Evolutionary conservation across 192 early-diverging fungal genomes (phyloP).

Genomic region (Backusella luteola): DNA sequence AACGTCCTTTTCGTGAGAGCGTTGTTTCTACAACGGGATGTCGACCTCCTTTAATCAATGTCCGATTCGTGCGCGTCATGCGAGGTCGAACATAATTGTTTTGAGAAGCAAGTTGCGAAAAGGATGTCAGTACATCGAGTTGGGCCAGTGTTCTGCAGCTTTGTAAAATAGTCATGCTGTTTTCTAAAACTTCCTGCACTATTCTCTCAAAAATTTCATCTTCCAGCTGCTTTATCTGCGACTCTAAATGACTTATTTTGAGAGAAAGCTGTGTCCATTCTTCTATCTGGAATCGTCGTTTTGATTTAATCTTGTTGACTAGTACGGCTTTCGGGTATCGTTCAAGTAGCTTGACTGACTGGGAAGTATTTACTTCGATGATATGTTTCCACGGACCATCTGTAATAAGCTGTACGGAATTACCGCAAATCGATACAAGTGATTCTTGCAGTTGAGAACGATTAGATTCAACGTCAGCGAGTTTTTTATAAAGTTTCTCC

Average conservation of each 20-base stretch:
- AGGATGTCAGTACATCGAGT: slow-evolving; percentile 64
- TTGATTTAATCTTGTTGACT: slow-evolving; percentile 49
- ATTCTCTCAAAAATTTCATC: slow-evolving; percentile 48
- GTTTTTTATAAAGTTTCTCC: slow-evolving; percentile 36
- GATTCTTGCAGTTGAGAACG: slow-evolving; percentile 38
- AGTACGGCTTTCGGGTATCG: slow-evolving; percentile 36
- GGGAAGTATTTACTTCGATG: slow-evolving; percentile 52
- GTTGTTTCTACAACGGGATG: slow-evolving; percentile 74
- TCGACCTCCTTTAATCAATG: slow-evolving; percentile 44
- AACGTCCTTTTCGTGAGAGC: slow-evolving; percentile 16
- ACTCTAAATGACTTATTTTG: slow-evolving; percentile 47
- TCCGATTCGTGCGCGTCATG: slow-evolving; percentile 7
- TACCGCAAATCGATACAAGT: slow-evolving; percentile 39
- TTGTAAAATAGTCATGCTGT: slow-evolving; percentile 53
- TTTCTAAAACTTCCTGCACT: slow-evolving; percentile 41
- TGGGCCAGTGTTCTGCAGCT: slow-evolving; percentile 64
- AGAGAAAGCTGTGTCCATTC: slow-evolving; percentile 60
- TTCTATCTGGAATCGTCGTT: slow-evolving; percentile 49
- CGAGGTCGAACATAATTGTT: slow-evolving; percentile 56
- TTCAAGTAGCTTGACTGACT: slow-evolving; percentile 36
- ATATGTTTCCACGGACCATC: slow-evolving; percentile 45
- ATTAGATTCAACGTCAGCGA: slow-evolving; percentile 43
- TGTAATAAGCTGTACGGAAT: slow-evolving; percentile 43
- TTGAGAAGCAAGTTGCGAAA: slow-evolving; percentile 53
- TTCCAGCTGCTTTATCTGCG: slow-evolving; percentile 50